Evolutionary conservation across 2,329 filamentous ascomycete genomes (phyloP).

Genomic region (Tolypocladium endophyticum): DNA sequence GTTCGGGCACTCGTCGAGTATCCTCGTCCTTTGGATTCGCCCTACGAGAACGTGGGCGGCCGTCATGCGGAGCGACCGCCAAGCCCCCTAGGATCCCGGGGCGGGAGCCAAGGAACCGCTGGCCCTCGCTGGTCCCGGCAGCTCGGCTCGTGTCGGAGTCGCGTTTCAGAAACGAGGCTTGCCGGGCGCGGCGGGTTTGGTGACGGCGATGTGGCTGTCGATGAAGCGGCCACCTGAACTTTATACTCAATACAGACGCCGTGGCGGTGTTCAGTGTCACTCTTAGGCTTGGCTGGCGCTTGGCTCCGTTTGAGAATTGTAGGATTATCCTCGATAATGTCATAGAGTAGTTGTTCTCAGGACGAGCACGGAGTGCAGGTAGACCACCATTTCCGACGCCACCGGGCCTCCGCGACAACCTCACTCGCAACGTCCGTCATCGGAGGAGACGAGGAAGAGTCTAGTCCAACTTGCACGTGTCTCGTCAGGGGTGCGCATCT

Average conservation of each 20-base stretch:
- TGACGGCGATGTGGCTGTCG: not conserved
- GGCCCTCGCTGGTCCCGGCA: not conserved
- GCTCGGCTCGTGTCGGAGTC: not conserved
- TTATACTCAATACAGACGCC: not conserved
- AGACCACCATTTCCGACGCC: not conserved
- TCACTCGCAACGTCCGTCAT: not conserved
- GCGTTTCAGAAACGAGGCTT: not conserved
- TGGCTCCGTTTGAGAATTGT: not conserved
- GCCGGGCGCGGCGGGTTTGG: not conserved
- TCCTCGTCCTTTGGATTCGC: not conserved
- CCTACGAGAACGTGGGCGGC: not conserved
- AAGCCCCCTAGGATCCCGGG: not conserved
- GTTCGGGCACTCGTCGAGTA: not conserved
- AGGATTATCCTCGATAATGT: not conserved
- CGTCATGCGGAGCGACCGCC: not conserved
- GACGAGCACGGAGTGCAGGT: too few relatives aligned
- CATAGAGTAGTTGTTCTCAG: not conserved
- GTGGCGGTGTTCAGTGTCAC: not conserved
- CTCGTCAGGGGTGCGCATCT: not conserved
- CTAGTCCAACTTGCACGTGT: not conserved
- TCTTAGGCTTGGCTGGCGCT: not conserved
- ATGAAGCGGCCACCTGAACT: not conserved
- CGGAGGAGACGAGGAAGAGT: not conserved
- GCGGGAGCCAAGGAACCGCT: not conserved
- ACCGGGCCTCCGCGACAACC: not conserved